Evolutionary conservation across 352 stramenopile species (phyloP), one percentile per base, ranked within the genome.

Genomic region (Phytophthora sp.): DNA sequence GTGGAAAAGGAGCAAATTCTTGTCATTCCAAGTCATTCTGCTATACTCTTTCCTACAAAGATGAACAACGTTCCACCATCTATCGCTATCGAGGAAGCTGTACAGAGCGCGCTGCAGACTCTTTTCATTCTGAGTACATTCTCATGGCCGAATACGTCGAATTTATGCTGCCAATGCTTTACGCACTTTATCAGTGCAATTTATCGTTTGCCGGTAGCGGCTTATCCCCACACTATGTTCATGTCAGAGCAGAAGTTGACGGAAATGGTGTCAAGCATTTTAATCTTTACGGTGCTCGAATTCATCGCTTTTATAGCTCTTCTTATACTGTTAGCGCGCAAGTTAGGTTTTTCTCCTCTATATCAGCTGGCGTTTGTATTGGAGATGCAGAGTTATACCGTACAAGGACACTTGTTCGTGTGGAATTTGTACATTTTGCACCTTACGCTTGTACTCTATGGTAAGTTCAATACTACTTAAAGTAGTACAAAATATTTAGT

Each of bases 311-410:
- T 73, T 15, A 10, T 51, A 1, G 51, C 27, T 21, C 44, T 72
- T 4, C n/a, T 58, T 9, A 7, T 56, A 13, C 24, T 59, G 2
- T 26, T 77, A 12, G 42, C 54, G 28, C 13, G 45, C 0, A 56
- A 52, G 31, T 72, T 79, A 21, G 53, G 38, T 1, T 71, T 69
- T 37, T 67, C 55, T 1, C 53, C 60, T 6, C 11, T 75, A 3
- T 70, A 74, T 35, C 54, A 70, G 20, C 35, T 82, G 2, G 75
- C 64, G 0, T 82, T 84, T 30, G 69, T 81, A n/a, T 52, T 84
- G 0, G 72, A 81, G 50, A 74, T 18, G 2, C 53, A 78, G n/a
- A 11, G 17, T 0, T 18, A 26, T 9, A 45, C 55, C 3, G 2
- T 81, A 2, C 69, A 78, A 21, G 48, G 54, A 0, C 48, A 54